Conservation (phyloP, 2,329 filamentous ascomycete genomes). For the Monosporascus sp. region DNA sequence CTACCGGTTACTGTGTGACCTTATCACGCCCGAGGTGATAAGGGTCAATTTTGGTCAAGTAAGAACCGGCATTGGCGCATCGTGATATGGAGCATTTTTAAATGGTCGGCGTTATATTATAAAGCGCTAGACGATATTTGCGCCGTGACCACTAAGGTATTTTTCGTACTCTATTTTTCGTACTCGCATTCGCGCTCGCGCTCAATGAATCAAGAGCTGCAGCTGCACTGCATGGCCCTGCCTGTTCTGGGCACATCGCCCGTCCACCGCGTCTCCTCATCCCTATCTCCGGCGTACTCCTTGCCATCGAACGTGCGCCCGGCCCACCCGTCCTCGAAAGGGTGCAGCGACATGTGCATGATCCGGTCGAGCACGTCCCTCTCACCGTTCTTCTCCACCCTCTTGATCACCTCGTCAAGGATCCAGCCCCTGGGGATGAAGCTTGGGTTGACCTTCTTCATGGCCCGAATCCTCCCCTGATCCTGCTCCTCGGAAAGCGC, state of each 20-base stretch:
- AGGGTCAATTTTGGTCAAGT: too few species aligned
- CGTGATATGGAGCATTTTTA: too few species aligned
- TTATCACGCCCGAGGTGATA: too few species aligned
- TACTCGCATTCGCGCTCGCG: too few species aligned
- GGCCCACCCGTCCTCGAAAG: conserved; percentile 76
- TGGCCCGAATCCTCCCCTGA: conserved; percentile 58
- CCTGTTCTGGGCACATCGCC: conserved; percentile 75
- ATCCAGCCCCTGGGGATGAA: conserved; percentile 91
- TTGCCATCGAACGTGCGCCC: conserved; percentile 41
- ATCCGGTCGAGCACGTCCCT: conserved; percentile 69
- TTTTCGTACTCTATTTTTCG: too few species aligned
- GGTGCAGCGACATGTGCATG: conserved; percentile 77
- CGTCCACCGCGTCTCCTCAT: conserved; percentile 77
- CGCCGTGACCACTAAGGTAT: too few species aligned
- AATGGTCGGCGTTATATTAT: too few species aligned
- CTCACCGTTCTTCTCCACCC: conserved; percentile 80
- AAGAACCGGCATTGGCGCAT: too few species aligned
- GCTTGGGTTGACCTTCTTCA: conserved; percentile 88
- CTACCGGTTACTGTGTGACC: too few species aligned
- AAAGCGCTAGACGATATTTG: too few species aligned
- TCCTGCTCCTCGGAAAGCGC: conserved; percentile 39
- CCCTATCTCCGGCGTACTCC: conserved; percentile 51
- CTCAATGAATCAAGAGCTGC: conserved; percentile 62
- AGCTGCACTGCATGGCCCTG: conserved; percentile 88
- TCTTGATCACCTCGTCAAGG: conserved; percentile 83